Percentiles rank a stretch among this genome's conserved stretches.
Conservation (phyloP, 2,329 filamentous ascomycete genomes). For the Davidsoniella eucalypti region DNA sequence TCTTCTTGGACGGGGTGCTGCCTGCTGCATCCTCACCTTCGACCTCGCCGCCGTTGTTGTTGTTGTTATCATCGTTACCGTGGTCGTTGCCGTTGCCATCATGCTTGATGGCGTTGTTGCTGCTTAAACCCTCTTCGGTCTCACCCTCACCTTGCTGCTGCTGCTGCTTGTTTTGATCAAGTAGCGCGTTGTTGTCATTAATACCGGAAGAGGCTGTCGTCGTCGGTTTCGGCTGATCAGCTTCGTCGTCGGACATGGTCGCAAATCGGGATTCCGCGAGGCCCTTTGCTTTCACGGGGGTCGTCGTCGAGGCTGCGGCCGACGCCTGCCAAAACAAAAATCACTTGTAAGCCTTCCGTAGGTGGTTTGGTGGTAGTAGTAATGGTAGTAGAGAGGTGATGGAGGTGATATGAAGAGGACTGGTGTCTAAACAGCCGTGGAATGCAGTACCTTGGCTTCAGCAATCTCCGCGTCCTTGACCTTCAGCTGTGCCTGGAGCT, state of each 20-base stretch:
- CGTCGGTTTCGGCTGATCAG: background rate
- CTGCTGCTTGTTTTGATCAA: background rate
- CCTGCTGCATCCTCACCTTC: background rate
- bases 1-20: slow-evolving; percentile 7
- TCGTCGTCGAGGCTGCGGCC: slow-evolving; percentile 9
- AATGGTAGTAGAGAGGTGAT: slow-evolving; percentile 11
- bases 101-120: background rate
- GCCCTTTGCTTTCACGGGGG: slow-evolving; percentile 26
- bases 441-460: slow-evolving; percentile 36
- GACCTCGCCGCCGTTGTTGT: background rate
- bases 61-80: background rate
- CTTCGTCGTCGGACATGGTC: slow-evolving; percentile 21
- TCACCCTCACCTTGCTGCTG: background rate
- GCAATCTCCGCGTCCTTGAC: slow-evolving; percentile 48
- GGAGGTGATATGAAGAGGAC: slow-evolving; percentile 9
- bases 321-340: slow-evolving; percentile 13
- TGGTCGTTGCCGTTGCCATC: background rate
- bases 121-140: background rate
- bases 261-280: slow-evolving; percentile 40
- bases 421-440: slow-evolving; percentile 13
- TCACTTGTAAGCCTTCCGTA: slow-evolving; percentile 13
- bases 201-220: no score
- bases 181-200: background rate
- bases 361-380: slow-evolving; percentile 10
- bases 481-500: slow-evolving; percentile 38